These are phyloP conservation scores for Neopestalotiopsis clavispora DNA, from an alignment of 2,329 filamentous ascomycete species.

Conservation along the genomic window DNA sequence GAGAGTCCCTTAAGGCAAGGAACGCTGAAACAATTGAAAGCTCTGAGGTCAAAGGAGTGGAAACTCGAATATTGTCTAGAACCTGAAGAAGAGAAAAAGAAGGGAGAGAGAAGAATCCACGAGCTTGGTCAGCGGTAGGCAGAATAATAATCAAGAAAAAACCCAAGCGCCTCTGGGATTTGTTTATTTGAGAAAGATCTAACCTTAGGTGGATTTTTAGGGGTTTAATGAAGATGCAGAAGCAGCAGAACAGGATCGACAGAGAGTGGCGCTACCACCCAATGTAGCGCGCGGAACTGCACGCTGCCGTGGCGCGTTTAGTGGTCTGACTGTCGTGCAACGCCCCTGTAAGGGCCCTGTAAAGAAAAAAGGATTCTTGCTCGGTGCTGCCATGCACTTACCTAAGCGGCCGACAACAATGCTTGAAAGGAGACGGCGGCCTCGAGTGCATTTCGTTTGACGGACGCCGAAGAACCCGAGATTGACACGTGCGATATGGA, in stretches of 20 bases:
- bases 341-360: background rate
- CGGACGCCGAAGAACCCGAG: background rate
- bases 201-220: conserved; percentile 13
- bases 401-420: background rate
- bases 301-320: conserved; percentile 14
- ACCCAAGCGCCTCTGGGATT: background rate
- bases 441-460: background rate
- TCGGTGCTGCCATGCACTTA: background rate
- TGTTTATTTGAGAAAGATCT: conserved; percentile 1
- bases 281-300: conserved; percentile 9
- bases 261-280: conserved; percentile 16
- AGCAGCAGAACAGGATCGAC: conserved; percentile 12
- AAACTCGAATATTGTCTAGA: background rate
- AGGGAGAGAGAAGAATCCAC: background rate
- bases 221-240: conserved; percentile 15
- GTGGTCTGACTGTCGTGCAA: conserved; percentile 20
- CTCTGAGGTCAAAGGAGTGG: background rate
- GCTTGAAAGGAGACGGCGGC: background rate
- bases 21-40: background rate
- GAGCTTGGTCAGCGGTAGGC: background rate
- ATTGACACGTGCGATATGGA: background rate
- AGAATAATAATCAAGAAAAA: background rate
- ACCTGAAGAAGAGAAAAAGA: background rate
- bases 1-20: background rate
- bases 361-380: background rate